Evolutionary conservation across 164 flowering plant species (phyloP), one percentile per base, ranked within the genome.

Genomic region (Liriodendron chinense): DNA sequence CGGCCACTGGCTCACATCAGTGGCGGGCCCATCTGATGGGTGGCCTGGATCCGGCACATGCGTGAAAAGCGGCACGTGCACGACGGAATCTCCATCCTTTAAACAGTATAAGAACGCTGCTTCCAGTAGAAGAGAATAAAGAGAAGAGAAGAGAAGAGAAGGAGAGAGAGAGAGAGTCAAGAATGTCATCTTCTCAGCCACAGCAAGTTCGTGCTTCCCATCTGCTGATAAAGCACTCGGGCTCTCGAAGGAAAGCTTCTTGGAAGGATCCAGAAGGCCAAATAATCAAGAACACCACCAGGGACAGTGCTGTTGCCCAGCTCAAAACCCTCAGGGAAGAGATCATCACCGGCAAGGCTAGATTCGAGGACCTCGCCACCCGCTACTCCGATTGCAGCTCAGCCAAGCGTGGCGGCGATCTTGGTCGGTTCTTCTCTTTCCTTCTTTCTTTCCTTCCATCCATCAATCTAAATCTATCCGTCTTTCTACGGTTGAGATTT

Each of bases 341-440:
- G 65, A 90, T 94, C 80, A 77, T 90, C 66, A 78, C 89, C 24
- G 99, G 97, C 47, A 86, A 89, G 23, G 85, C 89, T 47, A 85
- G 86, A 79, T 96, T 94, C 79, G 87, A 83, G 56, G 98, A 92
- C 21, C 56, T 94, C 68, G 98, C 98, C 66, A 18, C 91, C 66
- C 79, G 87, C 8, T 47, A 80, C 83, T 92, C 98, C 64, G 97
- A 96, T 76, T 96, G 99, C 79, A 91, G 91, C 89, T 96, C 99
- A 21, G 99, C 98, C 74, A 92, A 96, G 74, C 99, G 99, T 75
- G 97, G 98, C 75, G 99, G 98, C 56, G 97, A 96, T 89, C 93
- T 96, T 48, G 98, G 98, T 96, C 28, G 16, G 86, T 81, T 78
- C 49, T 59, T 73, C 43, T 34, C 43, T 34, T 34, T 34, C 6